These are phyloP conservation scores for Solanum stenotomum DNA, from an alignment of 257 asterid species.

Conservation along the genomic window DNA sequence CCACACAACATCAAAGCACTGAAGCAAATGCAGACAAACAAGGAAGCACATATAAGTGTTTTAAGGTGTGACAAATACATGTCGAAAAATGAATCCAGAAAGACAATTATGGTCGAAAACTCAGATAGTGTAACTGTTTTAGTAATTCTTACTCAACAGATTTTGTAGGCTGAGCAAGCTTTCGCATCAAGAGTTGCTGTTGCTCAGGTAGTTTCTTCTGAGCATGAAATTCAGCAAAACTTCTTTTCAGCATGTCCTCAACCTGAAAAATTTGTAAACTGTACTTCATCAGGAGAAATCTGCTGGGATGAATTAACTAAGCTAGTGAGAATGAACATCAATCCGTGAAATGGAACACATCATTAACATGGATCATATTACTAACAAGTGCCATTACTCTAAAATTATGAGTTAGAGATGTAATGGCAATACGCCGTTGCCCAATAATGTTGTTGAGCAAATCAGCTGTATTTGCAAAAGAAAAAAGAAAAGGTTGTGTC, in stretches of 20 bases:
- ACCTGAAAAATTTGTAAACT: slow-evolving; percentile 39
- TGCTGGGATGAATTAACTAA: background rate
- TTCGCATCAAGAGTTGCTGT: slow-evolving; percentile 70
- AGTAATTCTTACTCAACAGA: slow-evolving; percentile 62
- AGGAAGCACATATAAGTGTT: background rate
- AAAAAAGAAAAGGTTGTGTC: background rate
- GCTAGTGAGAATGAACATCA: background rate
- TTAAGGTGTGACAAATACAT: background rate
- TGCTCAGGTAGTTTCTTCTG: slow-evolving; percentile 96
- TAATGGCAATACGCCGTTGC: background rate
- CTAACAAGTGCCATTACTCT: background rate
- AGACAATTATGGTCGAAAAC: background rate
- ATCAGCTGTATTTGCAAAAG: background rate
- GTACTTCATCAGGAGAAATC: background rate
- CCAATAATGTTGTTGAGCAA: background rate
- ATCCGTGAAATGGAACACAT: background rate
- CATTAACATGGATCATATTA: background rate
- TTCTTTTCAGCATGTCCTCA: slow-evolving; percentile 98
- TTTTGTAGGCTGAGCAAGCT: slow-evolving; percentile 74
- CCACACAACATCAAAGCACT: background rate
- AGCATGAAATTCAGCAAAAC: slow-evolving; percentile 98
- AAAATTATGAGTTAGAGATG: background rate
- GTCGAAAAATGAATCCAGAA: background rate
- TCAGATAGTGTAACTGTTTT: background rate
- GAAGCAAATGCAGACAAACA: background rate